Percentiles rank a stretch among this genome's conserved stretches.
Evolutionary conservation across 2,329 filamentous ascomycete species (phyloP).

Genomic region (Parafenestella ontariensis): DNA sequence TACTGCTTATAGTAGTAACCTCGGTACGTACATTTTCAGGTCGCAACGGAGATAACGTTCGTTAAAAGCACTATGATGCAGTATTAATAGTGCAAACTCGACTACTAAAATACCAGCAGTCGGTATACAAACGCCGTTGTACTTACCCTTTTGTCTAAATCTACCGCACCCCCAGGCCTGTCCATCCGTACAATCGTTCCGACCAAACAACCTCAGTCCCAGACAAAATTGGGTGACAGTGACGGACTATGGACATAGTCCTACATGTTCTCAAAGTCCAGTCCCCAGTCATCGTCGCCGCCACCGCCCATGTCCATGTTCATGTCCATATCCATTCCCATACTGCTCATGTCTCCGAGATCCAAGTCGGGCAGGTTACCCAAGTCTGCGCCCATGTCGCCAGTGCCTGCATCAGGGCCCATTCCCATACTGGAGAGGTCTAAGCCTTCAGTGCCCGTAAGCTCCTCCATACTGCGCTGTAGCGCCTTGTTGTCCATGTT

Average conservation of each 20-base stretch:
- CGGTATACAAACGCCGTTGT: too few species aligned
- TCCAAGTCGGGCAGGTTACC: slow-evolving; percentile 37
- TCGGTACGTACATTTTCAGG: too few species aligned
- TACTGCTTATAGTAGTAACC: too few species aligned
- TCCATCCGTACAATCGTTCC: too few species aligned
- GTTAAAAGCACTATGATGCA: too few species aligned
- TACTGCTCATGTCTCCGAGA: slow-evolving; percentile 38
- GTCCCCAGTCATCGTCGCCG: slow-evolving; percentile 49
- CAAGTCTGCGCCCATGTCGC: slow-evolving; percentile 30
- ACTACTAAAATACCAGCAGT: too few species aligned
- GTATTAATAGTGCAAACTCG: too few species aligned
- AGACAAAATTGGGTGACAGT: too few species aligned
- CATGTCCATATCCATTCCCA: slow-evolving; percentile 40
- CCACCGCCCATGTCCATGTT: slow-evolving; percentile 38
- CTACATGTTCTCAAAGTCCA: slow-evolving; percentile 52
- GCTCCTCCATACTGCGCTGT: slow-evolving; percentile 41
- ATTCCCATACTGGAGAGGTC: slow-evolving; percentile 42
- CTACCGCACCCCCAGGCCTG: too few species aligned
- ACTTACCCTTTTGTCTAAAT: too few species aligned
- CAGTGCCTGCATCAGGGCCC: slow-evolving; percentile 29
- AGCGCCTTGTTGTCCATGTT: slow-evolving; percentile 43
- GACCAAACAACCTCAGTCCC: too few species aligned
- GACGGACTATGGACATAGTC: not conserved
- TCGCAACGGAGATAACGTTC: too few species aligned
- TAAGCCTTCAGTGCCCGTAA: slow-evolving; percentile 33